These are phyloP conservation scores for Bruguiera sexangula DNA, from an alignment of 345 rosid species.

Conservation along the genomic window DNA sequence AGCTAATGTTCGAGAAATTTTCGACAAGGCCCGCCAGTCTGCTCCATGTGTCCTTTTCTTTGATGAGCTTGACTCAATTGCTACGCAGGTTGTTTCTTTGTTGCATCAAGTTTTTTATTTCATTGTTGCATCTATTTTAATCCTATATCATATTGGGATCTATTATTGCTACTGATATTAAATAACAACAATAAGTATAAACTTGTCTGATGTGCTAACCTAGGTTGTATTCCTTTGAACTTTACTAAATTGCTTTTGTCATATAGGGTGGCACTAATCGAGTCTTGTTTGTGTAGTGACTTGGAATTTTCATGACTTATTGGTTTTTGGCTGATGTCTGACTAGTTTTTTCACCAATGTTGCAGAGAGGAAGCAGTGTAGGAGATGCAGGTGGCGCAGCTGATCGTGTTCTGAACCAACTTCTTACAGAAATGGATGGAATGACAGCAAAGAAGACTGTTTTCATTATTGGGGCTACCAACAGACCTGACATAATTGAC, in stretches of 20 bases:
- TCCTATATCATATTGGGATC: too few species aligned
- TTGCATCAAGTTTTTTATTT: not conserved
- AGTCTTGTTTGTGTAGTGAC: not conserved
- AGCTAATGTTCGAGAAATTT: slow-evolving; percentile 69
- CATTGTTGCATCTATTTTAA: not conserved
- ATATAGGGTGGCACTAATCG: not conserved
- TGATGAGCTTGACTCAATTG: slow-evolving; percentile 73
- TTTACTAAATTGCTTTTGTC: too few species aligned
- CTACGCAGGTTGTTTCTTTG: slow-evolving; percentile 53
- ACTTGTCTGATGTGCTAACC: too few species aligned
- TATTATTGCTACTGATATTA: too few species aligned
- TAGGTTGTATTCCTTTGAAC: too few species aligned
- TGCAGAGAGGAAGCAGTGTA: slow-evolving; percentile 58
- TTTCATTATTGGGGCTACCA: slow-evolving; percentile 63
- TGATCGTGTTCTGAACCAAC: slow-evolving; percentile 67
- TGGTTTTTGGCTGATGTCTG: not conserved
- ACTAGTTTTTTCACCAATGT: not conserved
- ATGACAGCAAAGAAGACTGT: slow-evolving; percentile 68
- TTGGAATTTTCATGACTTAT: not conserved
- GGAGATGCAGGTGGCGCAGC: slow-evolving; percentile 76
- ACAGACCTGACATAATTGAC: slow-evolving; percentile 58
- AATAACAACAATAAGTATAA: too few species aligned
- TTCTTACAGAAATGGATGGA: slow-evolving; percentile 73
- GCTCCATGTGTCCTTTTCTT: slow-evolving; percentile 80
- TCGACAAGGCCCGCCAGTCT: slow-evolving; percentile 67